Conservation (phyloP, 176 grass and related monocot species). For the Miscanthus lutarioriparius region DNA sequence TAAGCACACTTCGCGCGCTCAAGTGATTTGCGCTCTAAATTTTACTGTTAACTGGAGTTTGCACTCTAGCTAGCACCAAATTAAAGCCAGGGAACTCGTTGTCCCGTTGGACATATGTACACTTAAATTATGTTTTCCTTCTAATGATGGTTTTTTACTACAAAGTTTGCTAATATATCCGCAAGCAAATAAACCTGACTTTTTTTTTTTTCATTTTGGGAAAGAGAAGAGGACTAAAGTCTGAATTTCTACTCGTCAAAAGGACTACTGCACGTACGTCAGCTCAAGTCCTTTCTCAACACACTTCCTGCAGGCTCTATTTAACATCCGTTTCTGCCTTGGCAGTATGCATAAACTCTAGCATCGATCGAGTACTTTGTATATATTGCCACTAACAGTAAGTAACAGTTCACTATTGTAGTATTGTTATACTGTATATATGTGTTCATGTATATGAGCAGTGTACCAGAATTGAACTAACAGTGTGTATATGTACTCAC, state of each 20-base stretch:
- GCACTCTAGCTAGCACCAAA: neutral
- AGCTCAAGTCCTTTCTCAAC: neutral
- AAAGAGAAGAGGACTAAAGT: neutral
- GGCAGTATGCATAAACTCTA: neutral
- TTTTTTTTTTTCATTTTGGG: neutral
- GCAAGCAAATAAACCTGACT: neutral
- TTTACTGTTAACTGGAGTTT: neutral
- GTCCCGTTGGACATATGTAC: neutral
- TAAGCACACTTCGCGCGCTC: neutral
- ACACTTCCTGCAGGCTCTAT: too few relatives aligned
- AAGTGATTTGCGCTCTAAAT: neutral
- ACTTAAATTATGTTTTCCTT: too few relatives aligned
- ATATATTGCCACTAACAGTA: neutral
- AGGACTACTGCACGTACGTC: neutral
- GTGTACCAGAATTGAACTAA: neutral
- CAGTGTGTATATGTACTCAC: conserved; percentile 25
- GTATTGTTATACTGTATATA: neutral
- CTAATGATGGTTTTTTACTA: neutral
- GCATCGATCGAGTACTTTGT: neutral
- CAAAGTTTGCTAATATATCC: neutral
- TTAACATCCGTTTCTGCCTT: neutral
- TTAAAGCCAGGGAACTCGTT: neutral
- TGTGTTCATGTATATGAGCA: neutral
- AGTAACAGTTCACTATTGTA: neutral
- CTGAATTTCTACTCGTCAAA: neutral